These are phyloP conservation scores for Trichosanthes cucumerina DNA, from an alignment of 306 rosid species.

Conservation along the genomic window DNA sequence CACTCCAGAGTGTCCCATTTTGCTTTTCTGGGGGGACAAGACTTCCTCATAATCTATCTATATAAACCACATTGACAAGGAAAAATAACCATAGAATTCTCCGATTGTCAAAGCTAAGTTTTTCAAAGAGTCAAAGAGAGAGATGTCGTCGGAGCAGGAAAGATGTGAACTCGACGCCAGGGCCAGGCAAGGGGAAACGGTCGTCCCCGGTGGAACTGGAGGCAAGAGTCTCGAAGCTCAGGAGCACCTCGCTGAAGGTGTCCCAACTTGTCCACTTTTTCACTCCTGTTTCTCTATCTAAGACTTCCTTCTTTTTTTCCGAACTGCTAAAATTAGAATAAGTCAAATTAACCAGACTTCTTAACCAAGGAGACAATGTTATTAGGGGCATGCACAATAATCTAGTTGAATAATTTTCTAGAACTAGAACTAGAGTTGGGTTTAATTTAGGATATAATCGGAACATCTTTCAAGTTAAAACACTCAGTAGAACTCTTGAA, in stretches of 20 bases:
- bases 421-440: too few species aligned
- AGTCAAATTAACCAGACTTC: too few species aligned
- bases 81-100: neutral
- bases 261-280: neutral
- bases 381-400: too few species aligned
- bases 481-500: too few species aligned
- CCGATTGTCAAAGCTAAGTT: neutral
- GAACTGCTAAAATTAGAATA: too few species aligned
- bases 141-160: slow-evolving; percentile 44
- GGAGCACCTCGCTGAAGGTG: slow-evolving; percentile 74
- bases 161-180: slow-evolving; percentile 43
- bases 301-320: too few species aligned
- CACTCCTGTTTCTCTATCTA: neutral
- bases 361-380: too few species aligned
- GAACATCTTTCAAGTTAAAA: too few species aligned
- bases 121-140: neutral
- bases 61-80: neutral
- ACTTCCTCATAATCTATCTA: neutral
- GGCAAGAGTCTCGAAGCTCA: slow-evolving; percentile 77
- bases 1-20: neutral
- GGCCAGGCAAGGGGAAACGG: slow-evolving; percentile 61
- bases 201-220: slow-evolving; percentile 73
- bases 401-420: too few species aligned
- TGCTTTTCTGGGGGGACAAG: neutral
- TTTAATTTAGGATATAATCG: too few species aligned